Base-by-base conservation (phyloP, 306 rosid genomes). In the Trifolium subterraneum region DNA sequence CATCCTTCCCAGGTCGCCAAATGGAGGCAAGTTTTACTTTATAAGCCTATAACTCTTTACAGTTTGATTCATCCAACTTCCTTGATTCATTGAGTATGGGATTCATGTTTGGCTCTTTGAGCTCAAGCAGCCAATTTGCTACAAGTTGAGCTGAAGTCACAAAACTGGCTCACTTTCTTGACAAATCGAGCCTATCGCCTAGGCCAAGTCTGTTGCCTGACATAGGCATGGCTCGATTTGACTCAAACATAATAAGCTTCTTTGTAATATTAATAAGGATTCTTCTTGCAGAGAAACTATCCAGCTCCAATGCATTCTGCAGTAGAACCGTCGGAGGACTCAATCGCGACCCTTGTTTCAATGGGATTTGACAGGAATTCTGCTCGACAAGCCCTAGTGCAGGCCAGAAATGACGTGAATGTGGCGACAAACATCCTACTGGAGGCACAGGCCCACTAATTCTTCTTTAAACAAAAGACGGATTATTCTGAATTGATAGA, bases 331-430 rank as follows among this genome's bases (percentile, higher is more conserved):
- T 60, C 88, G 0, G 99, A 95, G 83, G 96, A 85, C 74, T 78
- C 98, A 0, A 88, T 95, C 71, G 84, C 84, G 0, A 95, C 98
- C 11, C 90, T 95, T 16, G 91, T 92, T 39, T 90, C 99, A 2
- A 95, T 95, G 99, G 99, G 99, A 10, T 95, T 95, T 68, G 98
- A 95, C 83, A 86, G 96, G 80, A 81, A 82, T 79, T 81, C 91
- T n/a, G 99, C 98, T 13, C 87, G 97, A 80, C 99, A 95, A 82
- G 99, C 99, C 6, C 87, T 95, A 25, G 87, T 87, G 87, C 99
- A 86, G 65, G 98, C 99, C 12, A 81, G 97, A 84, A 95, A 95
- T 33, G 98, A 95, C 10, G 83, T 95, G 79, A 92, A 87, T 81
- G 75, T 85, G 75, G 99, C 99, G 4, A 92, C 99, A n/a, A 88